Base-by-base conservation (phyloP, 371 early-diverging fungal species). In the Apophysomyces trapeziformis region DNA sequence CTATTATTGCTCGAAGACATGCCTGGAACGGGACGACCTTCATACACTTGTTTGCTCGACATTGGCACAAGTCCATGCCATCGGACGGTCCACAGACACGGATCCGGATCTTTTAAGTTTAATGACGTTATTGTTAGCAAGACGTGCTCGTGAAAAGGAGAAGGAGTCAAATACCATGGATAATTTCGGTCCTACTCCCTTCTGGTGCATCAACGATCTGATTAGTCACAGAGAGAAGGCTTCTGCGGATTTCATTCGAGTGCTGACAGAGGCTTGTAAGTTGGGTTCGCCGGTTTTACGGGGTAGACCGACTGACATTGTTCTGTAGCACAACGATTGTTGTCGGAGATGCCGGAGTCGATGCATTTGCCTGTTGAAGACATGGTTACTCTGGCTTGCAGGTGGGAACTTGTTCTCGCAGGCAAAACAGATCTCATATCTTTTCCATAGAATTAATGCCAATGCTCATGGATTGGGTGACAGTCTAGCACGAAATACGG, bases 1-100 rank as follows among this genome's bases (percentile, higher is more conserved):
- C 0, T 85, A 78, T 44, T 90, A 91, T 69, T 91, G 91, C 75
- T 86, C 88, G 7, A 63, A 85, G 32, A 66, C 41, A 7, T 91
- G 91, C 72, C 69, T 78, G 50, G 70, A 75, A 45, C 69, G 66
- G 4, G 86, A 89, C 60, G 71, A 72, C 18, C 61, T 59, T 5
- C 91, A 90, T 72, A 58, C 57, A 9, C 66, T 79, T 37, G 83
- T 85, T 56, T 90, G 91, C 72, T 66, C 65, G 2, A 71, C 82
- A 7, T 50, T 87, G 68, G 71, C 68, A 1, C 74, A 84, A 59
- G 63, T 81, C 41, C 76, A 79, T 38, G 72, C 73, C 11, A 87
- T 90, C 64, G 83, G 79, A 7, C 59, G 64, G 11, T 74, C 79
- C 11, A 80, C 86, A 57, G 76, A 79, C 56, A 83, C 85, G 14